phyloP scores from a whole-genome alignment of 495 filamentous ascomycete species.

The Aspergillus homomorphus region DNA sequence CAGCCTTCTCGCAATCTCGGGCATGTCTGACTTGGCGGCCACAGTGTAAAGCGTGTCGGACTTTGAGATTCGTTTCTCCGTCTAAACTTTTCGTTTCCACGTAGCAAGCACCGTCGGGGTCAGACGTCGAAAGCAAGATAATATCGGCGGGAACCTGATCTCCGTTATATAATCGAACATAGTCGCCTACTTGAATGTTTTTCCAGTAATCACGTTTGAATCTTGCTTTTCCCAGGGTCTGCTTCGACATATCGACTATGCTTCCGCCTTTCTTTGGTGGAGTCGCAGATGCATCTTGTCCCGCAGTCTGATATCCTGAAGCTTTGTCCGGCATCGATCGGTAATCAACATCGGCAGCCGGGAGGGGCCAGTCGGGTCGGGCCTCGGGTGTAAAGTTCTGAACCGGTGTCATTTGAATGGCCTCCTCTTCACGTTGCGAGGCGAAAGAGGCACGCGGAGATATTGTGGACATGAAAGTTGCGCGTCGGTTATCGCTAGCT shows the following conservation, averaged over 20 bases:
- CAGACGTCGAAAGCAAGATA: slow-evolving; percentile 92
- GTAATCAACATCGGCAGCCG: slow-evolving; percentile 23
- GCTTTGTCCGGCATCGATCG: slow-evolving; percentile 37
- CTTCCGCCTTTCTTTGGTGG: slow-evolving; percentile 56
- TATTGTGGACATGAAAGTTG: slow-evolving; percentile 61
- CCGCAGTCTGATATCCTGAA: slow-evolving; percentile 28
- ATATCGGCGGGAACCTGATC: slow-evolving; percentile 95
- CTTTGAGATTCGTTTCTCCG: slow-evolving; percentile 97
- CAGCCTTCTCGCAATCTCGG: slow-evolving; percentile 80
- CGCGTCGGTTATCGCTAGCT: slow-evolving; percentile 48
- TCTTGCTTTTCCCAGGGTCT: slow-evolving; percentile 58
- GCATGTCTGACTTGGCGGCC: slow-evolving; percentile 83
- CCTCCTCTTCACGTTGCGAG: slow-evolving; percentile 55
- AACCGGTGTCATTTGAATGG: slow-evolving; percentile 94
- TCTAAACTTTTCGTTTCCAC: slow-evolving; percentile 98
- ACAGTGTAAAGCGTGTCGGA: slow-evolving; percentile 85
- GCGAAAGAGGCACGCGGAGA: slow-evolving; percentile 59
- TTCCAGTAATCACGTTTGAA: slow-evolving; percentile 97
- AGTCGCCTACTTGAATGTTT: slow-evolving; percentile 91
- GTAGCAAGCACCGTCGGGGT: slow-evolving; percentile 92
- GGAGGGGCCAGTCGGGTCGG: slow-evolving; percentile 36
- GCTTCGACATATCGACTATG: slow-evolving; percentile 59
- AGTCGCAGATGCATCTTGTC: slow-evolving; percentile 20
- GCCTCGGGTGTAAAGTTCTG: slow-evolving; percentile 69
- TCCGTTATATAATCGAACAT: slow-evolving; percentile 92